These are phyloP conservation scores for Chytriomyces sp. DNA, from an alignment of 192 early-diverging fungal species.

Conservation along the genomic window DNA sequence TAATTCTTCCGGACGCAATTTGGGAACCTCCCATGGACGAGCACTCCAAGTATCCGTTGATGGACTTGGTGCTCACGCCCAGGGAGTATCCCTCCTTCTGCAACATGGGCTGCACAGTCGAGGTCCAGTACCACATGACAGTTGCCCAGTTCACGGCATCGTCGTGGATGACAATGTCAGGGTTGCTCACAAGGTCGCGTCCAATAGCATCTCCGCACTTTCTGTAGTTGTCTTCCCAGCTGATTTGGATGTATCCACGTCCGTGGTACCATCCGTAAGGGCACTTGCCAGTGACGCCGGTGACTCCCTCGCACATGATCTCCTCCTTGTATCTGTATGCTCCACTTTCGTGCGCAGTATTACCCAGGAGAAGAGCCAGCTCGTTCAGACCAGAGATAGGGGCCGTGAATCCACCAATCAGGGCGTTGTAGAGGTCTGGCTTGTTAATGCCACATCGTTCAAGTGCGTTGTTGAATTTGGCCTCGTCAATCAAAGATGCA, in stretches of 20 bases:
- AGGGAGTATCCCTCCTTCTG: background rate
- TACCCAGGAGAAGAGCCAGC: background rate
- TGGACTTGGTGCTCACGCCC: background rate
- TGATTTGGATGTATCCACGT: conserved; percentile 21
- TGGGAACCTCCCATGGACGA: background rate
- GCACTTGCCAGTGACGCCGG: background rate
- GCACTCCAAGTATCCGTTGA: conserved; percentile 23
- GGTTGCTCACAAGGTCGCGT: background rate
- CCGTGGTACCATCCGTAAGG: conserved; percentile 27
- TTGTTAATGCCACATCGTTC: conserved; percentile 7
- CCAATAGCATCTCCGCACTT: background rate
- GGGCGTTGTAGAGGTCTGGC: background rate
- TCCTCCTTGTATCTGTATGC: conserved; percentile 8
- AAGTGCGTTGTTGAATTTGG: conserved; percentile 12
- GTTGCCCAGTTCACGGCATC: background rate
- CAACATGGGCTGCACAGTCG: conserved; percentile 15
- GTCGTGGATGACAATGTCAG: conserved; percentile 20
- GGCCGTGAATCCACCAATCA: background rate
- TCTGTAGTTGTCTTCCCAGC: conserved; percentile 12
- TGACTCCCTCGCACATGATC: conserved; percentile 7
- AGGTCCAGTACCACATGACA: conserved; percentile 22
- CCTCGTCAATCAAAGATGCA: background rate
- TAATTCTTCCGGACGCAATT: conserved; percentile 3
- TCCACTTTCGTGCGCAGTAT: background rate
- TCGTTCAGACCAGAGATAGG: conserved; percentile 2